Evolutionary conservation across 345 rosid genomes (phyloP).

Genomic region (Bretschneidera sinensis): DNA sequence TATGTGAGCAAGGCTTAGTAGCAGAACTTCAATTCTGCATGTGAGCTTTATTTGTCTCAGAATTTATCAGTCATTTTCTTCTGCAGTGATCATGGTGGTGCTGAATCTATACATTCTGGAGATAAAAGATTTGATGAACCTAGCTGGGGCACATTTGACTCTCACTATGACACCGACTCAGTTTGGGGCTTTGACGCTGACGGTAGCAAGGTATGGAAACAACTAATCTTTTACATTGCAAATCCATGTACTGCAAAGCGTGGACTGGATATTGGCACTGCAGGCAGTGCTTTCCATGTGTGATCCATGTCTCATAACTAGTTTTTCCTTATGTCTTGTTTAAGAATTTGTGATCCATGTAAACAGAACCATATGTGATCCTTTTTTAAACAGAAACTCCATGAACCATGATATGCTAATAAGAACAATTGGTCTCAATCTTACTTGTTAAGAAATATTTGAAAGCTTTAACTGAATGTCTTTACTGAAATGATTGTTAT

Average conservation of each 20-base stretch:
- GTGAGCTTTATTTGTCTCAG: background rate
- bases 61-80: slow-evolving; percentile 15
- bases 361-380: no score
- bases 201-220: slow-evolving; percentile 42
- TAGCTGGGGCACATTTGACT: slow-evolving; percentile 58
- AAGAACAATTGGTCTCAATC: no score
- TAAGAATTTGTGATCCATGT: no score
- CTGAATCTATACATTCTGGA: slow-evolving; percentile 49
- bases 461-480: background rate
- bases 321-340: no score
- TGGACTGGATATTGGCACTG: no score
- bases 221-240: background rate
- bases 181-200: slow-evolving; percentile 58
- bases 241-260: no score
- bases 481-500: background rate
- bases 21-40: background rate
- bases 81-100: slow-evolving; percentile 60
- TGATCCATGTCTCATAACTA: background rate
- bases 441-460: no score
- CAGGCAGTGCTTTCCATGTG: no score
- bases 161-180: slow-evolving; percentile 60
- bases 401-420: no score
- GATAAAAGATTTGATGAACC: slow-evolving; percentile 61
- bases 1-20: background rate
- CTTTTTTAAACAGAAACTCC: no score